Evolutionary conservation across 1,284 basidiomycete species (phyloP).

Genomic region (Ustilago sp.): DNA sequence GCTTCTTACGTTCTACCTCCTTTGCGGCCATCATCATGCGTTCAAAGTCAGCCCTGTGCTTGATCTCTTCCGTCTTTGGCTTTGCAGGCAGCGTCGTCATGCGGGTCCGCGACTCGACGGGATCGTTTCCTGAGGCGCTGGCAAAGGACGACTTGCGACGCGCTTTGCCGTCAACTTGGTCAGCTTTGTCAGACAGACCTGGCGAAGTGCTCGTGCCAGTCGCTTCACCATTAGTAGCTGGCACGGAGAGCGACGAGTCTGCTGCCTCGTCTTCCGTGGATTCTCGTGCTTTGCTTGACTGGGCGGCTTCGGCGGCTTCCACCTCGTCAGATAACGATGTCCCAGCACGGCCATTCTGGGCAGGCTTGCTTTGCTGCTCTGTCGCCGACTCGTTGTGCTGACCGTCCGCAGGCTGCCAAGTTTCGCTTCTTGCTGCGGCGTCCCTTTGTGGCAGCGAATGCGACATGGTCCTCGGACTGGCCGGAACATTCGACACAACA

Average conservation of each 20-base stretch:
- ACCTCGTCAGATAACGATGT: conserved; percentile 35
- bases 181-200: conserved; percentile 49
- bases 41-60: conserved; percentile 88
- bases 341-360: conserved; percentile 8
- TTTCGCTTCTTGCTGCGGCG: neutral
- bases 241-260: conserved; percentile 2
- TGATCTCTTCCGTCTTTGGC: conserved; percentile 80
- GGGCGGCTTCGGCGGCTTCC: conserved; percentile 21
- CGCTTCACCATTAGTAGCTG: neutral
- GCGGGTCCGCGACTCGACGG: conserved; percentile 73
- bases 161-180: conserved; percentile 21
- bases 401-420: neutral
- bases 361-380: neutral
- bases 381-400: neutral
- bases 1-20: conserved; percentile 47
- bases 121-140: conserved; percentile 55
- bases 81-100: conserved; percentile 88
- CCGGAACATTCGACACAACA: conserved; percentile 22
- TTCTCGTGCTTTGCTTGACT: neutral
- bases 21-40: conserved; percentile 81
- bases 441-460: neutral
- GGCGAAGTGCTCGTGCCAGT: neutral
- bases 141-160: conserved; percentile 46
- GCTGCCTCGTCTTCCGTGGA: neutral
- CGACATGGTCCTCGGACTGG: conserved; percentile 25